Evolutionary conservation across 2,329 filamentous ascomycete species (phyloP), one percentile per base, ranked within the genome.

Genomic region (Metarhizium rileyi): DNA sequence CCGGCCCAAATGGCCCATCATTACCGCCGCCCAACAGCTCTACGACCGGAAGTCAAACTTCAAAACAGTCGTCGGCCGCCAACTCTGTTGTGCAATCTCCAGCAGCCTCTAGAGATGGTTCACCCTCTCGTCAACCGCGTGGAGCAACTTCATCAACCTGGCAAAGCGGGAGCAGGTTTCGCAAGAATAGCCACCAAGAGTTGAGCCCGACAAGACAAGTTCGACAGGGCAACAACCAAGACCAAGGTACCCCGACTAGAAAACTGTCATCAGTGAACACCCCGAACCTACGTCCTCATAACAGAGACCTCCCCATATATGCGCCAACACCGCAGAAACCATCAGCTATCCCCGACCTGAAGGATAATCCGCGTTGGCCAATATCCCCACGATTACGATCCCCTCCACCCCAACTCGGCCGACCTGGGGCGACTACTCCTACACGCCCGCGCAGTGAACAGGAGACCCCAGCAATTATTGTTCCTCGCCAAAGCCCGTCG

Each of bases 311-410:
- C 6, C 72, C 73, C 25, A 68, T 78, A 58, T 83, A 82, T 67
- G 72, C 79, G 48, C 75, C 82, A 42, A 76, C 77, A 53, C 80
- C 85, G 14, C 77, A 84, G 59, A 89, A 90, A 65, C 70, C 77
- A 5, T 64, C 71, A 23, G 61, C 71, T 53, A 62, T 66, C 46
- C 63, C 71, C 47, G 75, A 84, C 47, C 61, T 74, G 38, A 76
- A 64, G 60, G 77, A 82, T 50, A 76, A 76, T 48, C 81, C 81
- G 54, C 78, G 84, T 66, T 91, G 87, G 86, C 86, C 87, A 25
- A 70, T 85, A 53, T 90, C 87, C 44, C 87, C 87, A 43, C 78
- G 87, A 54, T 65, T 93, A 55, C 86, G 84, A 63, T 90, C 87
- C 7, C 87, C 87, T 49, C 86, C 87, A 20, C 86, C 86, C 12